Conservation (phyloP, 1,284 basidiomycete genomes). For the Wallemia hederae region DNA sequence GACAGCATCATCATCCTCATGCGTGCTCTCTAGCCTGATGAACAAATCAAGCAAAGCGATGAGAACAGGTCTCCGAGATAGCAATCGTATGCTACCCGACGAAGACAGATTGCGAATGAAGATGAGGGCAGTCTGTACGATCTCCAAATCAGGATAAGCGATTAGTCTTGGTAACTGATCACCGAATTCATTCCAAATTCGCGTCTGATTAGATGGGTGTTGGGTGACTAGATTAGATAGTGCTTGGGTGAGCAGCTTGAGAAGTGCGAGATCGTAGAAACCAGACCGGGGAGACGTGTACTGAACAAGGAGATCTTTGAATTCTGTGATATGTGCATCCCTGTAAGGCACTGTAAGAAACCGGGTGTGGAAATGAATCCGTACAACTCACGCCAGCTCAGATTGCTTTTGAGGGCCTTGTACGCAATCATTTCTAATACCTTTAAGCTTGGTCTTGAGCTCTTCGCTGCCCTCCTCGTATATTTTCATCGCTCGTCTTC, state of each 20-base stretch:
- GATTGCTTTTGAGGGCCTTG: background rate
- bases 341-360: background rate
- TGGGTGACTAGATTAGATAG: background rate
- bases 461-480: background rate
- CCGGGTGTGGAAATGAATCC: background rate
- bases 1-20: background rate
- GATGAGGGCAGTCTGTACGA: background rate
- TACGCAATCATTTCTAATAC: background rate
- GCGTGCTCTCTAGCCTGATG: background rate
- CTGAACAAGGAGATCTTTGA: background rate
- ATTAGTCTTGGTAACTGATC: background rate
- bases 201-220: background rate
- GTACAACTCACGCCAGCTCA: background rate
- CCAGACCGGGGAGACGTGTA: background rate
- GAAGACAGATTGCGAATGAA: background rate
- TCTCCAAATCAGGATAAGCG: background rate
- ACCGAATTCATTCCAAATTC: background rate
- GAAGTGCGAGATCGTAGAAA: background rate
- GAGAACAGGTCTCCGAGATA: background rate
- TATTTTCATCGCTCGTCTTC: background rate
- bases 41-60: background rate
- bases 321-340: background rate
- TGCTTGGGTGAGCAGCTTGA: background rate
- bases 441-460: background rate
- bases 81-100: background rate